These are phyloP conservation scores for Metschnikowia amazonensis DNA, from an alignment of 805 yeast genomes.

Conservation along the genomic window DNA sequence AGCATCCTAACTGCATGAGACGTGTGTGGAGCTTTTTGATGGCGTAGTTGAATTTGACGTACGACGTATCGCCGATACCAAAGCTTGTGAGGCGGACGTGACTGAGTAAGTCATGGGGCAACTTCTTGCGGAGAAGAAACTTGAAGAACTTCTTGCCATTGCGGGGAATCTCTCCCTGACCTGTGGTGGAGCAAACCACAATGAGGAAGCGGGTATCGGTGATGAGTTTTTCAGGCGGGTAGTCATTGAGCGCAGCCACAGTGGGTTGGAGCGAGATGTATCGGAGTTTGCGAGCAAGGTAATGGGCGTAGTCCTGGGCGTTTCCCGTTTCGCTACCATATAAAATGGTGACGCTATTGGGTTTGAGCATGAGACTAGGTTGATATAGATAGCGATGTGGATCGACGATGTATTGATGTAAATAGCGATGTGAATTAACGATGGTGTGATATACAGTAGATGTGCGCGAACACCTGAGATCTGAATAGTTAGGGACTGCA, in stretches of 20 bases:
- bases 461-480: neutral
- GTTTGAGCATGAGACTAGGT: neutral
- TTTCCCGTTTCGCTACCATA: conserved; percentile 95
- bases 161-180: conserved; percentile 90
- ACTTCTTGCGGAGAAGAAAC: conserved; percentile 61
- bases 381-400: neutral
- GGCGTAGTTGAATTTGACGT: conserved; percentile 87
- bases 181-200: conserved; percentile 81
- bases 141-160: conserved; percentile 74
- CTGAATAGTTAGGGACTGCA: too few species aligned
- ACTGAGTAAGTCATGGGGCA: conserved; percentile 55
- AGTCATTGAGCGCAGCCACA: conserved; percentile 56
- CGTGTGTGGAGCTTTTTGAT: conserved; percentile 77
- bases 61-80: conserved; percentile 93
- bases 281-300: conserved; percentile 52
- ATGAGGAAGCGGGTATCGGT: conserved; percentile 45
- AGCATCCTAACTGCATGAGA: conserved; percentile 76
- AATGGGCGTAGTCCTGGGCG: conserved; percentile 76
- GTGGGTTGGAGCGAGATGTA: conserved; percentile 48
- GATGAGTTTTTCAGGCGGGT: conserved; percentile 51
- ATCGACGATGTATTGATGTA: neutral
- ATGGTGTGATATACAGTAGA: too few species aligned
- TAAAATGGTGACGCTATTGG: conserved; percentile 49
- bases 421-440: neutral
- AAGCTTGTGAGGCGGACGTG: conserved; percentile 67